These are phyloP conservation scores for Quercus cerris DNA, from an alignment of 306 rosid genomes.

Conservation along the genomic window DNA sequence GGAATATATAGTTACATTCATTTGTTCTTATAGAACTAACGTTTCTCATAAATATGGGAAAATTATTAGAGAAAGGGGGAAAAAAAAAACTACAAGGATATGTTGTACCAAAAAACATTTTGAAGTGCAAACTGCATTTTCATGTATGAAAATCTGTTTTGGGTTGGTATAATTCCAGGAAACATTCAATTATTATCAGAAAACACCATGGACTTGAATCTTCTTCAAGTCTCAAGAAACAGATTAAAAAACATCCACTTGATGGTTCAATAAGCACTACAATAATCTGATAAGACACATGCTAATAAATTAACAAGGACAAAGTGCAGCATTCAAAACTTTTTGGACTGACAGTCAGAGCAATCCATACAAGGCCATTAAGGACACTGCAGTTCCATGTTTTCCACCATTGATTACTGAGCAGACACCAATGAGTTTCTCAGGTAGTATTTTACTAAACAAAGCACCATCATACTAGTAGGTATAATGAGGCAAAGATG, in stretches of 20 bases:
- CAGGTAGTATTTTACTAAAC: not conserved
- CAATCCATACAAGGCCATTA: not conserved
- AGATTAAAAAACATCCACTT: not conserved
- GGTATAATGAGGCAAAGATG: not conserved
- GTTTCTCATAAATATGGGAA: not conserved
- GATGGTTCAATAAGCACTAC: not conserved
- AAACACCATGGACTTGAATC: not conserved
- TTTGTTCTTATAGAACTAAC: not conserved
- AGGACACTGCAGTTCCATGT: not conserved
- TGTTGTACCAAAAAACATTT: no score
- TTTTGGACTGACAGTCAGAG: not conserved
- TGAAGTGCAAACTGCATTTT: no score
- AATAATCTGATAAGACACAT: not conserved
- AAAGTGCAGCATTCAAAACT: not conserved
- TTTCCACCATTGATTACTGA: not conserved
- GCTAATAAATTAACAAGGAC: not conserved
- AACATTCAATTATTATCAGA: not conserved
- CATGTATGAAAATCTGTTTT: not conserved
- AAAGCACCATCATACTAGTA: not conserved
- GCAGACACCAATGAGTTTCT: not conserved
- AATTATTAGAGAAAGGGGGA: not conserved
- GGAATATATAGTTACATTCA: no score
- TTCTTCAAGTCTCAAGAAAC: not conserved
- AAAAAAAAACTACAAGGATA: not conserved
- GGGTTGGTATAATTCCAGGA: not conserved